phyloP scores from a whole-genome alignment of 805 yeast genomes.

The Saccharomycopsis malanga region DNA sequence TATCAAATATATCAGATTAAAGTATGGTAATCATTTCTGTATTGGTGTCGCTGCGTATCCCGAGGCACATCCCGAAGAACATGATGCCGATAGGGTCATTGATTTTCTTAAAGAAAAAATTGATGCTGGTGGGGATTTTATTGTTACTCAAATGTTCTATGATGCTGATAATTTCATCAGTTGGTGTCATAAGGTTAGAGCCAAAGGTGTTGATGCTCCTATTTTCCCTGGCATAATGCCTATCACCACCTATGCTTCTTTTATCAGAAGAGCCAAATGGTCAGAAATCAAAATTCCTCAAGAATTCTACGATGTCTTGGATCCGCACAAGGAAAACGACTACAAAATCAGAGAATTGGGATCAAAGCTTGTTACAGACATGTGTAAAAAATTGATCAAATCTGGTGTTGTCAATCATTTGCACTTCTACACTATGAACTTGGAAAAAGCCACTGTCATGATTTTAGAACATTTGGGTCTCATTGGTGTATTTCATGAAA shows the following conservation, averaged over 20 bases:
- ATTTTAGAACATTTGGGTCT: constrained; percentile 69
- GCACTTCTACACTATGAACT: constrained; percentile 96
- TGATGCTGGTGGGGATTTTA: constrained; percentile 90
- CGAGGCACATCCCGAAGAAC: constrained; percentile 92
- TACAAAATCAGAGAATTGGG: constrained; percentile 81
- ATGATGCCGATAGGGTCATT: constrained; percentile 44
- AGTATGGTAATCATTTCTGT: constrained; percentile 83
- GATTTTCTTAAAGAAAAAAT: constrained; percentile 74
- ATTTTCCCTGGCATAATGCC: constrained; percentile 99
- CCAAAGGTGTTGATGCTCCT: constrained; percentile 63
- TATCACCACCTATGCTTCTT: constrained; percentile 88
- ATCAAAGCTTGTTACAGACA: constrained; percentile 68
- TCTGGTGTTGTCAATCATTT: constrained; percentile 75
- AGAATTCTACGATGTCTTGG: constrained; percentile 59
- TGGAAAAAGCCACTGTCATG: constrained; percentile 87
- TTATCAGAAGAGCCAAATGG: constrained; percentile 92
- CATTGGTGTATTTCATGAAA: constrained; percentile 27
- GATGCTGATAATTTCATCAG: constrained; percentile 77
- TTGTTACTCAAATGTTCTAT: constrained; percentile 95
- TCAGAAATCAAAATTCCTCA: constrained; percentile 77
- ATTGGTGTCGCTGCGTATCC: constrained; percentile 98
- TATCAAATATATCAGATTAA: constrained; percentile 61
- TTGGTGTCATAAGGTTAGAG: constrained; percentile 74
- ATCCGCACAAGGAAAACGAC: constrained; percentile 86
- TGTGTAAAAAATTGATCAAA: constrained; percentile 69